Conservation (phyloP, 2,329 filamentous ascomycete genomes). For the Penicillium sp. region DNA sequence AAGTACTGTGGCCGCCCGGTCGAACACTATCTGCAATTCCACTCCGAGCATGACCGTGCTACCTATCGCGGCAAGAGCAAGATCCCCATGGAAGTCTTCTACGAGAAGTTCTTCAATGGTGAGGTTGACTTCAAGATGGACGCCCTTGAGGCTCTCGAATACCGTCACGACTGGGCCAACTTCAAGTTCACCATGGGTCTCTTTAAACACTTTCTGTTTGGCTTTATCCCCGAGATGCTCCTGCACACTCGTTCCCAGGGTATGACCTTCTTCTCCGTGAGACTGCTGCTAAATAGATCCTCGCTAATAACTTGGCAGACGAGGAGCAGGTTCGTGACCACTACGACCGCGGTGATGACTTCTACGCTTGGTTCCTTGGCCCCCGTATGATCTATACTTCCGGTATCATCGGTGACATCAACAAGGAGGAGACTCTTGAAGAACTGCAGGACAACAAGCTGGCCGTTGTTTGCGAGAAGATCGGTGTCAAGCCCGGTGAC, state of each 20-base stretch:
- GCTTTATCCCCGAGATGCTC: conserved; percentile 86
- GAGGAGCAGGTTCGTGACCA: conserved; percentile 97
- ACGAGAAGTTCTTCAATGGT: conserved; percentile 97
- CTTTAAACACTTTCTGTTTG: conserved; percentile 85
- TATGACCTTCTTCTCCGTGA: conserved; percentile 40
- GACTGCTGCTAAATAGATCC: neutral
- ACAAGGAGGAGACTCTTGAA: conserved; percentile 87
- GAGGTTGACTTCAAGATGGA: conserved; percentile 96
- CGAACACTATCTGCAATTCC: conserved; percentile 74
- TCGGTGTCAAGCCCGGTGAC: conserved; percentile 79
- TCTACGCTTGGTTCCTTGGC: conserved; percentile 98
- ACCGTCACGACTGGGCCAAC: conserved; percentile 95
- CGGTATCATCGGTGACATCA: conserved; percentile 86
- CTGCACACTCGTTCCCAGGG: conserved; percentile 90
- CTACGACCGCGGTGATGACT: conserved; percentile 97
- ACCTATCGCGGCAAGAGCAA: conserved; percentile 56
- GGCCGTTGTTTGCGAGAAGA: conserved; percentile 93
- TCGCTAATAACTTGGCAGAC: conserved; percentile 56
- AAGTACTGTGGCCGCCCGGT: conserved; percentile 82
- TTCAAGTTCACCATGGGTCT: conserved; percentile 87
- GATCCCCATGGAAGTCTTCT: conserved; percentile 75
- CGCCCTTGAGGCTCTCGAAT: conserved; percentile 84
- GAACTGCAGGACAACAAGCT: conserved; percentile 98
- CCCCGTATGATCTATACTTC: conserved; percentile 99
- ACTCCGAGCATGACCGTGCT: conserved; percentile 50